These are phyloP conservation scores for Mucor mucedo DNA, from an alignment of 371 early-diverging fungal genomes.

Conservation along the genomic window DNA sequence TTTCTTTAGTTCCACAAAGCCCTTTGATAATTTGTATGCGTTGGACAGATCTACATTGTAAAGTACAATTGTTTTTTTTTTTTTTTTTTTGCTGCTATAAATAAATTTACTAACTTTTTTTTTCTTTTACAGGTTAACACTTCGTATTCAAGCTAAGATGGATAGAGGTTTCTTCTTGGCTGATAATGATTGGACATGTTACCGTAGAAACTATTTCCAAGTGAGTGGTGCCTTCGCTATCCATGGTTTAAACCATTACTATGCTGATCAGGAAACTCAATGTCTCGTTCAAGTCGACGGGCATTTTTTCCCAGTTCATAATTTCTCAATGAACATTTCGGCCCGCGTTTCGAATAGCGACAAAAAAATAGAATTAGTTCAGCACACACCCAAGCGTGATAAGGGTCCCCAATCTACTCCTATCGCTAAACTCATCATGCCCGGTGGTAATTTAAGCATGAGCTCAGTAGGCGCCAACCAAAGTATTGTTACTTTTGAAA, in stretches of 20 bases:
- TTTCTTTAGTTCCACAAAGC: constrained; percentile 68
- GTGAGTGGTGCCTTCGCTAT: constrained; percentile 79
- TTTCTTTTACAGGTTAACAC: constrained; percentile 32
- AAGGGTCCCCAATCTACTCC: constrained; percentile 89
- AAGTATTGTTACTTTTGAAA: constrained; percentile 82
- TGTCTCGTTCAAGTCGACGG: constrained; percentile 65
- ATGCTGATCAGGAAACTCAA: constrained; percentile 57
- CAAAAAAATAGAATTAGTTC: constrained; percentile 81
- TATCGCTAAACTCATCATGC: constrained; percentile 59
- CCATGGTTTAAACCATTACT: constrained; percentile 50
- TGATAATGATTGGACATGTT: constrained; percentile 90
- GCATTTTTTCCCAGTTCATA: constrained; percentile 52
- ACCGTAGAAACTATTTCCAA: constrained; percentile 95
- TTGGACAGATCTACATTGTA: constrained; percentile 67
- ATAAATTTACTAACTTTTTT: not conserved
- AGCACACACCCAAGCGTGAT: constrained; percentile 94
- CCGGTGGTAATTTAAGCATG: constrained; percentile 63
- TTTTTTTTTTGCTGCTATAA: not conserved
- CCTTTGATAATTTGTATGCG: constrained; percentile 63
- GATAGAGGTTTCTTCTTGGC: constrained; percentile 86
- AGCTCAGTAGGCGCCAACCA: constrained; percentile 61
- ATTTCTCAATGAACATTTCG: constrained; percentile 75
- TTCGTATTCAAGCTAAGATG: constrained; percentile 66
- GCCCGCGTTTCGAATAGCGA: constrained; percentile 79
- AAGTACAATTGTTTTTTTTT: constrained; percentile 13